Evolutionary conservation across 2,329 filamentous ascomycete genomes (phyloP), one percentile per base, ranked within the genome.

Genomic region (Aspergillus flavus): DNA sequence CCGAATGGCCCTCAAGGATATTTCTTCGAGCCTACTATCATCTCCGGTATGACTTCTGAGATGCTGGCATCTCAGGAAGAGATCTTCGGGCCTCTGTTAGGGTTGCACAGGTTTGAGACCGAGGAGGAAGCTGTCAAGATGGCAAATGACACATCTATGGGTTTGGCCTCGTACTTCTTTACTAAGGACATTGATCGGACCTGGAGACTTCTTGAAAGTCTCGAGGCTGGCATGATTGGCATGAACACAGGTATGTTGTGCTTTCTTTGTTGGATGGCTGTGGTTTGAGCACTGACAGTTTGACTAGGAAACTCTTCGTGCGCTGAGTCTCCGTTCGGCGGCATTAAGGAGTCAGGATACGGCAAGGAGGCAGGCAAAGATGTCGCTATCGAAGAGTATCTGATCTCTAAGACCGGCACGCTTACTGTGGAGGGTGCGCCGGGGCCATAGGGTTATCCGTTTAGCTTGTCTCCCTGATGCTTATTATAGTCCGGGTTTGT

Each of bases 141-240:
- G 45, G 87, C 88, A 1, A 90, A 90, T 66, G 82, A 86, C 55
- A 88, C 86, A 6, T 85, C 83, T 56, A 88, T 90, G 84, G 88
- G 88, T 4, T 75, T 90, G 64, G 88, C 88, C 9, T 88, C 85
- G 39, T 91, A 91, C 69, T 86, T 86, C 64, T 90, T 90, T 75
- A 91, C 88, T 0, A 89, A 89, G 78, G 86, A 89, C 69, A 78
- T 90, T 7, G 87, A 90, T 71, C 85, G 88, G 0, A 81, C 86
- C 56, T 89, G 88, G 85, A 81, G 88, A 62, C 77, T 91, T 72
- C 78, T 90, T 61, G 88, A 91, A 79, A 88, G 86, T 66, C 73
- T 91, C 34, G 87, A 91, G 72, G 88, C 88, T 4, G 88, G 88
- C 4, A 91, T 90, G 88, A 87, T 91, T 70, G 88, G 88, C n/a